Evolutionary conservation across 345 rosid species (phyloP), one percentile per base, ranked within the genome.

Genomic region (Melaleuca quinquenervia): DNA sequence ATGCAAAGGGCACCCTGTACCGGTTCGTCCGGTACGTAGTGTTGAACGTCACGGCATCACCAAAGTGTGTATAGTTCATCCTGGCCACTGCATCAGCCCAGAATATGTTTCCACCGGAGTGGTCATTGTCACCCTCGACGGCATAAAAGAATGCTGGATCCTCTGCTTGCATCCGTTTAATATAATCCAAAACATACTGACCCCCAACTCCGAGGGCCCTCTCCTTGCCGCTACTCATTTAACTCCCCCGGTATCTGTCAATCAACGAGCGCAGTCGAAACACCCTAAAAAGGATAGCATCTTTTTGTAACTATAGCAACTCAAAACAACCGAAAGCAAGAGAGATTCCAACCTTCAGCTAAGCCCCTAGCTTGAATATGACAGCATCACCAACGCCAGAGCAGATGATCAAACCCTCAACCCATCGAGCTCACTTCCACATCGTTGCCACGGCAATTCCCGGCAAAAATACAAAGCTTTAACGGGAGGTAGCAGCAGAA

Each of bases 41-140:
- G 89, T 93, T 93, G 54, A 95, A 92, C 6, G 88, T 86, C 51
- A 95, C 88, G 1, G 97, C 70, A 41, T 95, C 98, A 9, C 96
- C 95, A 85, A 95, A 95, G 87, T 84, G 90, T 27, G 56, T 85
- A 89, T 95, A 95, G 89, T 94, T 91, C 82, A 87, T 52, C 88
- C 92, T 91, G 86, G 91, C 90, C n/a, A 84, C 24, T 50, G 94
- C 91, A 90, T 95, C 97, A 0, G 94, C 94, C 98, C 98, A 95
- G 86, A 95, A 91, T 54, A 94, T 87, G 85, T 90, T 95, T 52
- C 94, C 94, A 48, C 75, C 84, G 10, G 84, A 80, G 52, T 86
- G 91, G 58, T 89, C 93, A 50, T 85, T 83, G 45, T 90, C 92
- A 11, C 55, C 88, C 85, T 96, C 94, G 41, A 92, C 84, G 29